phyloP scores from a whole-genome alignment of 129 eudicot genomes.

The Kitagawia praeruptora region DNA sequence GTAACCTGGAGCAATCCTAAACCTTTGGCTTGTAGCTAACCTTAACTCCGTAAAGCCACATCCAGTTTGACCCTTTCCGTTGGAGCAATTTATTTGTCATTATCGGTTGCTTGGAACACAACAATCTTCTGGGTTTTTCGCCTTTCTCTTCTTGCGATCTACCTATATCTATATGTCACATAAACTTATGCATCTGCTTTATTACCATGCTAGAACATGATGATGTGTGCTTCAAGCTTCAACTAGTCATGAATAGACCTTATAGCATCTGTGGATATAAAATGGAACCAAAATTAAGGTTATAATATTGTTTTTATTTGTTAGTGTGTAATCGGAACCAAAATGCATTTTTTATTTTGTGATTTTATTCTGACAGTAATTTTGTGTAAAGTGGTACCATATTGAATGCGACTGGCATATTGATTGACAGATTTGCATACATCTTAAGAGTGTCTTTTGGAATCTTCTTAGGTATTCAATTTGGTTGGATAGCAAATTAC shows the following conservation, averaged over 20 bases:
- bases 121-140: not conserved
- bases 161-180: not conserved
- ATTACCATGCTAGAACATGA: not conserved
- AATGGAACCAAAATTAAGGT: not conserved
- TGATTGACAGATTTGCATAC: not conserved
- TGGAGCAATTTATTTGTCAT: not conserved
- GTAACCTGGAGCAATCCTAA: not conserved
- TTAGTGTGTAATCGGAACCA: not conserved
- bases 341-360: not conserved
- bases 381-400: not conserved
- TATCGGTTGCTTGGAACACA: not conserved
- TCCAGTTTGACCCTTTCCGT: not conserved
- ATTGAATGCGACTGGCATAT: not conserved
- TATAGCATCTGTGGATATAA: not conserved
- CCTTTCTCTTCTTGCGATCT: not conserved
- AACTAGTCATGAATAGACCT: not conserved
- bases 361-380: not conserved
- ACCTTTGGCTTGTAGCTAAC: not conserved
- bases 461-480: constrained; percentile 73
- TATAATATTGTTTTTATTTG: not conserved
- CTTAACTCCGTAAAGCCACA: not conserved
- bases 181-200: not conserved
- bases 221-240: not conserved
- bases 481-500: constrained; percentile 96
- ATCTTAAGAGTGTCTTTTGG: constrained; percentile 11